These are phyloP conservation scores for Neurospora pannonica DNA, from an alignment of 495 filamentous ascomycete genomes.

Conservation along the genomic window DNA sequence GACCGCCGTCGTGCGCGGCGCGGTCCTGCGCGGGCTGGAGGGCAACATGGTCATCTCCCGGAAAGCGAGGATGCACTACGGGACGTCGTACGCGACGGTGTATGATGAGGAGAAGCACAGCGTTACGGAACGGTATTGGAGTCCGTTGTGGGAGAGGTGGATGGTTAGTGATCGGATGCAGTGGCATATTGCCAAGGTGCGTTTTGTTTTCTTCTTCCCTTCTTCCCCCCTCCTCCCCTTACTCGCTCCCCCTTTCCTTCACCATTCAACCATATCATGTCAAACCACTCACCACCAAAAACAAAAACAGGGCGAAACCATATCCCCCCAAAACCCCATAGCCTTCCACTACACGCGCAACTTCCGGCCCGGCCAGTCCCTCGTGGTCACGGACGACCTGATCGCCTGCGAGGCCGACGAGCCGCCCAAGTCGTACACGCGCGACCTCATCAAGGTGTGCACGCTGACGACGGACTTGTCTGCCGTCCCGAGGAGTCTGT, in stretches of 20 bases:
- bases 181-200: slow-evolving; percentile 67
- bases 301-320: slow-evolving; percentile 49
- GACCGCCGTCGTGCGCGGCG: slow-evolving; percentile 66
- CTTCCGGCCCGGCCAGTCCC: slow-evolving; percentile 56
- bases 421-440: slow-evolving; percentile 48
- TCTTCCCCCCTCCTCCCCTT: background rate
- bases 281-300: background rate
- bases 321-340: slow-evolving; percentile 56
- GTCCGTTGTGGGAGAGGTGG: slow-evolving; percentile 67
- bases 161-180: slow-evolving; percentile 75
- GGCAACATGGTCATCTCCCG: slow-evolving; percentile 61
- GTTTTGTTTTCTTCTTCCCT: slow-evolving; percentile 4
- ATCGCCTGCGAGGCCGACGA: slow-evolving; percentile 59
- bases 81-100: slow-evolving; percentile 67
- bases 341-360: slow-evolving; percentile 74
- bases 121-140: slow-evolving; percentile 62
- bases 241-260: slow-evolving; percentile 1
- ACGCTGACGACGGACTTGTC: slow-evolving; percentile 67
- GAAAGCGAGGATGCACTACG: slow-evolving; percentile 62
- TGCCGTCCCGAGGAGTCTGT: slow-evolving; percentile 55
- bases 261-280: background rate
- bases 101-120: slow-evolving; percentile 62
- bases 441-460: slow-evolving; percentile 56
- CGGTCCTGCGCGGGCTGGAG: slow-evolving; percentile 58
- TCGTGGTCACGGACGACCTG: slow-evolving; percentile 63